phyloP scores from a whole-genome alignment of 371 early-diverging fungal species.

The Syncephalastrum monosporum region DNA sequence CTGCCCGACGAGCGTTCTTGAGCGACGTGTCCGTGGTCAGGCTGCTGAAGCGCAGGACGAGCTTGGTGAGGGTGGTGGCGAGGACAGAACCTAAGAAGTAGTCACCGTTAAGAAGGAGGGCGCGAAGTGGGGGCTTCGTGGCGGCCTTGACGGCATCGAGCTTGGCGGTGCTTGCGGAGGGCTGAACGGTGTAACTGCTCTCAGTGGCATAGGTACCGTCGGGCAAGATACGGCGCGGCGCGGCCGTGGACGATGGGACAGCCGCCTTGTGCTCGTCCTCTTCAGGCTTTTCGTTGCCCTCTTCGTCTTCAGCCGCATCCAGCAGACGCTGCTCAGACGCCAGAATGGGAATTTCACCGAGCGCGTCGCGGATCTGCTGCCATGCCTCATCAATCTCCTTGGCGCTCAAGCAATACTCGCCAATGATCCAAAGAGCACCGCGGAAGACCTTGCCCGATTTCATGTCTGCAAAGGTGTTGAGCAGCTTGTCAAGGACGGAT shows the following conservation, averaged over 20 bases:
- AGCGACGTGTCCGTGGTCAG: constrained; percentile 46
- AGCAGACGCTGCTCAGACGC: constrained; percentile 80
- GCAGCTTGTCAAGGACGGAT: constrained; percentile 74
- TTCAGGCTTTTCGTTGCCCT: constrained; percentile 30
- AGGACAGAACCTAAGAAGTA: constrained; percentile 89
- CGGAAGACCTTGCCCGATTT: constrained; percentile 95
- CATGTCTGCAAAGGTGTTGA: constrained; percentile 85
- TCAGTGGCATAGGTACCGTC: constrained; percentile 98
- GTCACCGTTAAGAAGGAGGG: constrained; percentile 82
- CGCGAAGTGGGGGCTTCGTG: constrained; percentile 74
- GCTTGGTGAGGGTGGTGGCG: constrained; percentile 86
- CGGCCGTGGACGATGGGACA: constrained; percentile 42
- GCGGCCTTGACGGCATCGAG: constrained; percentile 67
- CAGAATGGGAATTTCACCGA: constrained; percentile 93
- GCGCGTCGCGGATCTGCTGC: constrained; percentile 73
- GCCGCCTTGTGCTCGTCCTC: constrained; percentile 33
- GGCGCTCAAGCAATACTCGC: constrained; percentile 81
- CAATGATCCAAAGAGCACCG: constrained; percentile 96
- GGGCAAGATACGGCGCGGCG: constrained; percentile 80
- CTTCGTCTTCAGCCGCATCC: constrained; percentile 58
- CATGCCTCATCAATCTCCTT: constrained; percentile 83
- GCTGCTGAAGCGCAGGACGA: constrained; percentile 76
- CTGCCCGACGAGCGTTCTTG: constrained; percentile 78
- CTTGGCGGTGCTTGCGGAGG: constrained; percentile 41
- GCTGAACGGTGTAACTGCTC: constrained; percentile 69